Conservation (phyloP, 192 early-diverging fungal genomes). For the Spizellomyces punctatus region DNA sequence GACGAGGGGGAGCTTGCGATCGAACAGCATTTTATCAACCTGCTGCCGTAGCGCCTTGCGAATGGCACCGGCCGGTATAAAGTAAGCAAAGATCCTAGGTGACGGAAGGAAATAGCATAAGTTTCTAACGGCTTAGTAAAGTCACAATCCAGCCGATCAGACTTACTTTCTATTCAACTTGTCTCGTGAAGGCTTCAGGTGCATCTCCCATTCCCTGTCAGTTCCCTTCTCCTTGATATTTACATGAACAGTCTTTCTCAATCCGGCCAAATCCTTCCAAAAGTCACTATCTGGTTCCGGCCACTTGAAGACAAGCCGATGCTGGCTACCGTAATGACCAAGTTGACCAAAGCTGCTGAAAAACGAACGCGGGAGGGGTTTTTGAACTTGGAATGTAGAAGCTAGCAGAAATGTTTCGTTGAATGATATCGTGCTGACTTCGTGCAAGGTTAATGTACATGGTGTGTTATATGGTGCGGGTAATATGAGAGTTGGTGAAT, state of each 20-base stretch:
- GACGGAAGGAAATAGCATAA: no score
- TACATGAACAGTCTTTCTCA: constrained; percentile 64
- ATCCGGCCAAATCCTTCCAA: constrained; percentile 65
- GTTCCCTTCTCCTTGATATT: constrained; percentile 51
- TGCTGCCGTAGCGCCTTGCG: constrained; percentile 19
- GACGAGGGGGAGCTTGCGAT: constrained; percentile 67
- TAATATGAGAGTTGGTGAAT: not conserved
- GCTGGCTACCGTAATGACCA: constrained; percentile 33
- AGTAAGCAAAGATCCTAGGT: not conserved
- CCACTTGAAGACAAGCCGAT: constrained; percentile 66
- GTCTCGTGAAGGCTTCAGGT: constrained; percentile 68
- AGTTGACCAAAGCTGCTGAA: constrained; percentile 62
- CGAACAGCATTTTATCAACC: constrained; percentile 46
- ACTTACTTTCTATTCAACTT: constrained; percentile 1
- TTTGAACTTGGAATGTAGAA: not conserved
- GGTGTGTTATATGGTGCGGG: not conserved
- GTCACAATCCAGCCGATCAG: not conserved
- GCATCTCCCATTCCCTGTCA: constrained; percentile 63
- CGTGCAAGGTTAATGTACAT: not conserved
- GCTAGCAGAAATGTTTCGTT: not conserved
- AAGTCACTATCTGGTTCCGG: constrained; percentile 58
- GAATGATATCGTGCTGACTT: not conserved
- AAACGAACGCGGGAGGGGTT: constrained; percentile 39
- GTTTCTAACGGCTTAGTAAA: no score
- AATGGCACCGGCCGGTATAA: not conserved